A percentile compares a stretch with the other conserved stretches of the same genome.
These are phyloP conservation scores for Fusarium sp. DNA, from an alignment of 2,329 filamentous ascomycete genomes.

Conservation along the genomic window DNA sequence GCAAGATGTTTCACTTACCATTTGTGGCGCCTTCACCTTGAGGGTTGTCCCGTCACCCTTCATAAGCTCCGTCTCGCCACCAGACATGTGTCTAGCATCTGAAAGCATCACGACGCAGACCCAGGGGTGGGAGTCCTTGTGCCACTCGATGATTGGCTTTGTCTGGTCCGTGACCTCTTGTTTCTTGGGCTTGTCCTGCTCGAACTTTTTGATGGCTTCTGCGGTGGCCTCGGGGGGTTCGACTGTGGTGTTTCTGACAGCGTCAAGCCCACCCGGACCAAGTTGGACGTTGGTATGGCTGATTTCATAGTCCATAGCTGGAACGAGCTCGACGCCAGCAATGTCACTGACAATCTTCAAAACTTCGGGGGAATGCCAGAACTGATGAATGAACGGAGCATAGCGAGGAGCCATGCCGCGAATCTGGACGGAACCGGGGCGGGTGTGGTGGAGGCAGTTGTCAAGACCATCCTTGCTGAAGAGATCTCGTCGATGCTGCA, in stretches of 20 bases:
- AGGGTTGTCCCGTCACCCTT: slow-evolving; percentile 41
- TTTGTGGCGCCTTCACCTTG: slow-evolving; percentile 41
- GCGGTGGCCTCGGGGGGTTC: slow-evolving; percentile 43
- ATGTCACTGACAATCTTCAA: slow-evolving; percentile 66
- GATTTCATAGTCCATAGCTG: slow-evolving; percentile 68
- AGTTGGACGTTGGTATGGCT: slow-evolving; percentile 65
- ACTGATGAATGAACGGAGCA: slow-evolving; percentile 47
- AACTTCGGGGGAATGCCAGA: slow-evolving; percentile 67
- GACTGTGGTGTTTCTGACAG: slow-evolving; percentile 42
- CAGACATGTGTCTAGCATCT: slow-evolving; percentile 59
- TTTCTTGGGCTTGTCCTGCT: slow-evolving; percentile 29
- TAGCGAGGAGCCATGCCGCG: slow-evolving; percentile 47
- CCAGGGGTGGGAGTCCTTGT: slow-evolving; percentile 62
- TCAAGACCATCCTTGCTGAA: slow-evolving; percentile 44
- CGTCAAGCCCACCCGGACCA: slow-evolving; percentile 32
- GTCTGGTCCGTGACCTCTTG: slow-evolving; percentile 27
- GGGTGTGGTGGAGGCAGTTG: slow-evolving; percentile 46
- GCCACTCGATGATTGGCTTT: slow-evolving; percentile 53
- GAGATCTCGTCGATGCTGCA: slow-evolving; percentile 36
- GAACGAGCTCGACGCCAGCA: slow-evolving; percentile 68
- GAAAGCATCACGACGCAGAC: slow-evolving; percentile 65
- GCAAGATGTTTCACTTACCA: slow-evolving; percentile 21
- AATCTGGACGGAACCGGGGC: slow-evolving; percentile 43
- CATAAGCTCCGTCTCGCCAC: slow-evolving; percentile 50
- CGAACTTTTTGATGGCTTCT: slow-evolving; percentile 21